phyloP scores from a whole-genome alignment of 768 basidiomycete genomes.

The Tricholoma furcatifolium region DNA sequence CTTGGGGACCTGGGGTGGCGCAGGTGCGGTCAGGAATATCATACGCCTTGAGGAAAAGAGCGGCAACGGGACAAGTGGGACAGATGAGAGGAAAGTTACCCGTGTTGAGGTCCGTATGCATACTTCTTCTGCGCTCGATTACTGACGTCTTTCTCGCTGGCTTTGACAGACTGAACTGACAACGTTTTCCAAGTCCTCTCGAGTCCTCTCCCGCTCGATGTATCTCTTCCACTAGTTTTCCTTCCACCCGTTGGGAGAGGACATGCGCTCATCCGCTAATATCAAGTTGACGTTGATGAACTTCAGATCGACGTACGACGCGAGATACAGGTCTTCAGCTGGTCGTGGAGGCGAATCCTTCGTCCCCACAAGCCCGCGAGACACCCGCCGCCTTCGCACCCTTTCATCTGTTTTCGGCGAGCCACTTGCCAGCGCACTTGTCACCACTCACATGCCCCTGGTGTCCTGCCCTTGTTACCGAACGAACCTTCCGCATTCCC shows the following conservation, averaged over 20 bases:
- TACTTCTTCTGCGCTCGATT: conserved; percentile 9
- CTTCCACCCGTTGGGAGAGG: conserved; percentile 72
- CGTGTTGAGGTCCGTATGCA: conserved; percentile 38
- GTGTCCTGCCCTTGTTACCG: conserved; percentile 76
- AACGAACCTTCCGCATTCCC: conserved; percentile 56
- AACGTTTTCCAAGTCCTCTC: conserved; percentile 58
- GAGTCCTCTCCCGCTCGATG: conserved; percentile 67
- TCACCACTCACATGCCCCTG: conserved; percentile 40
- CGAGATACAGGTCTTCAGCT: conserved; percentile 57
- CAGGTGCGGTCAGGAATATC: conserved; percentile 42
- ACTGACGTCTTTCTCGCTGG: conserved; percentile 41
- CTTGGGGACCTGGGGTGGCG: conserved; percentile 54
- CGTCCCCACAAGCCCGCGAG: conserved; percentile 39
- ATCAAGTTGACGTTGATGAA: conserved; percentile 56
- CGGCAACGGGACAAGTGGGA: not conserved
- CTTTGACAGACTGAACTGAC: conserved; percentile 83
- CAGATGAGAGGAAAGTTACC: not conserved
- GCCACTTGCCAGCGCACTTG: conserved; percentile 73
- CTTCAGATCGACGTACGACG: conserved; percentile 67
- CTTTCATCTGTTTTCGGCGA: conserved; percentile 70
- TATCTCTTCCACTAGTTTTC: conserved; percentile 89
- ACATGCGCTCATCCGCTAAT: conserved; percentile 74
- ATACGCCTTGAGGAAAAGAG: conserved; percentile 3
- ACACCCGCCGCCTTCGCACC: conserved; percentile 30
- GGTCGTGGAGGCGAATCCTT: conserved; percentile 43